Evolutionary conservation across 2,329 filamentous ascomycete genomes (phyloP).

Genomic region (Exophiala dermatitidis): DNA sequence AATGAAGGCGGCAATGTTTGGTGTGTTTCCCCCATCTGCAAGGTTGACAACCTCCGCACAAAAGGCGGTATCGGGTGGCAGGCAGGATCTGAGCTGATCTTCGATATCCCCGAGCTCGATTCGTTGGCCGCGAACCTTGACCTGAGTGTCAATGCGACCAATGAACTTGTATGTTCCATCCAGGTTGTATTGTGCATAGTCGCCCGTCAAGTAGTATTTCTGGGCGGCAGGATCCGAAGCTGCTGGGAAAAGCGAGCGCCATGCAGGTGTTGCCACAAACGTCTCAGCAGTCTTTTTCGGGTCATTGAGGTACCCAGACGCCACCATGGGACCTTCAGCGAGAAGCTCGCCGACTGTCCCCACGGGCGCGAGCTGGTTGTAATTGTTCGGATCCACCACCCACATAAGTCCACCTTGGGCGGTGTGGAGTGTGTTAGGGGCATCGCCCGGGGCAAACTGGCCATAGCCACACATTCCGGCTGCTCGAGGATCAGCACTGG

Average conservation of each 20-base stretch:
- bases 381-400: neutral
- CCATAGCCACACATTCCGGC: neutral
- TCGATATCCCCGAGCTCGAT: constrained; percentile 32
- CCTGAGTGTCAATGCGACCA: constrained; percentile 28
- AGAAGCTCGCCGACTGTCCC: neutral
- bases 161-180: constrained; percentile 25
- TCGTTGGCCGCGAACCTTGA: constrained; percentile 29
- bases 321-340: constrained; percentile 37
- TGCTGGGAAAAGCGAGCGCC: constrained; percentile 35
- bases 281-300: constrained; percentile 50
- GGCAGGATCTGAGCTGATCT: neutral
- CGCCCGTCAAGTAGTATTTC: neutral
- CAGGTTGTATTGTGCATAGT: neutral
- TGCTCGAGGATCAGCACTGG: neutral
- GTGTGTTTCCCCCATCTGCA: no score
- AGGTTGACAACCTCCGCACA: neutral
- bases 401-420: neutral
- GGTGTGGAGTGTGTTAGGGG: neutral
- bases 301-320: constrained; percentile 53
- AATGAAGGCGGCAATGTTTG: no score
- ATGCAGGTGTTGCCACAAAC: constrained; percentile 44
- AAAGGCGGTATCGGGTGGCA: neutral
- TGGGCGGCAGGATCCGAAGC: no score
- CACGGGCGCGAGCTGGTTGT: neutral
- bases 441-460: neutral